These are phyloP conservation scores for Zygosaccharomyces lentus DNA, from an alignment of 805 yeast species.

Conservation along the genomic window DNA sequence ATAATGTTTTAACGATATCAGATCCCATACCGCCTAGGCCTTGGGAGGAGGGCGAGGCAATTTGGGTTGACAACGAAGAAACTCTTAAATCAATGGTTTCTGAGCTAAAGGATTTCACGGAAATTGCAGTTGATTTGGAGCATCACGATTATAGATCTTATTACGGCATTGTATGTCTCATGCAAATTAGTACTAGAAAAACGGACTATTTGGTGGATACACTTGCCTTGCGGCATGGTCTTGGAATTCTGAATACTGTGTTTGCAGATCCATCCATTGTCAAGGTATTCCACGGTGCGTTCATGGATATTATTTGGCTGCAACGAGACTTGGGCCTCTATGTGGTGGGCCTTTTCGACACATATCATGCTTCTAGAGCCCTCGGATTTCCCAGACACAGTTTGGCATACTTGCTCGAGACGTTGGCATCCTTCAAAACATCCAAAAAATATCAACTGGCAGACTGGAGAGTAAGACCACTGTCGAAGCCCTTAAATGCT, in stretches of 20 bases:
- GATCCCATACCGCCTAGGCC: slow-evolving; percentile 52
- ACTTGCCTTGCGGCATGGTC: slow-evolving; percentile 66
- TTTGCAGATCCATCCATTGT: slow-evolving; percentile 77
- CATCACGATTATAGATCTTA: slow-evolving; percentile 92
- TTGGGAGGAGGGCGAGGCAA: slow-evolving; percentile 62
- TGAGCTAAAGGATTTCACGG: slow-evolving; percentile 48
- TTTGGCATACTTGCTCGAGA: slow-evolving; percentile 76
- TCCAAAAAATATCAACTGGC: slow-evolving; percentile 94
- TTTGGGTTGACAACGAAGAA: slow-evolving; percentile 65
- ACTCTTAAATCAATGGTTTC: slow-evolving; percentile 51
- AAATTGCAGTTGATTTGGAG: slow-evolving; percentile 89
- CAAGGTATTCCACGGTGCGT: slow-evolving; percentile 94
- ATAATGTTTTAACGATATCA: slow-evolving; percentile 41
- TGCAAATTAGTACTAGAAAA: slow-evolving; percentile 85
- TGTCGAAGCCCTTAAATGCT: slow-evolving; percentile 65
- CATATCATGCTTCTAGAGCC: slow-evolving; percentile 80
- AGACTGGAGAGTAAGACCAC: slow-evolving; percentile 92
- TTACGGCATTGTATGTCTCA: slow-evolving; percentile 83
- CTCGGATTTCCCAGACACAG: slow-evolving; percentile 80
- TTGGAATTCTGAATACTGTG: slow-evolving; percentile 61
- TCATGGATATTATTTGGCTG: slow-evolving; percentile 94
- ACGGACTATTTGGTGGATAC: slow-evolving; percentile 88
- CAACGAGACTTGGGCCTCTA: slow-evolving; percentile 93
- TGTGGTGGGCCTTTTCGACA: slow-evolving; percentile 84
- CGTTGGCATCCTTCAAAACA: slow-evolving; percentile 76